A percentile compares a stretch with the other conserved stretches of the same genome.
These are phyloP conservation scores for Cercospora nicotianae DNA, from an alignment of 2,329 filamentous ascomycete species.

Conservation along the genomic window DNA sequence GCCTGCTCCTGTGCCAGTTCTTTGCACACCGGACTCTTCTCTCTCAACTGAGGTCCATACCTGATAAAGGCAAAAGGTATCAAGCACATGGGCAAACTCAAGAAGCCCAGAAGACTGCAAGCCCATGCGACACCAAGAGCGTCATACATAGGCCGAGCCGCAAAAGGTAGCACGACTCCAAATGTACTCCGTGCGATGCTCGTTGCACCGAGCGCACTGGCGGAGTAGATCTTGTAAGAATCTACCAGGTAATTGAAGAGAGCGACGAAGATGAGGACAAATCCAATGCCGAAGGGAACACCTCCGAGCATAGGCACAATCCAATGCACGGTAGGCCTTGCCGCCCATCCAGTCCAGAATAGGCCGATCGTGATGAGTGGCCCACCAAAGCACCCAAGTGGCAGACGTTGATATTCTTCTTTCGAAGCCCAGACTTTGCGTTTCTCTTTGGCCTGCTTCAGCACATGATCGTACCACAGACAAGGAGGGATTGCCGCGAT, in stretches of 20 bases:
- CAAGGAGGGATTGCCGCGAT: constrained; percentile 10
- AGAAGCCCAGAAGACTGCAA: constrained; percentile 52
- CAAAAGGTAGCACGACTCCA: constrained; percentile 54
- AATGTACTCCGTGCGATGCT: constrained; percentile 21
- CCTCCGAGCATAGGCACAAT: constrained; percentile 52
- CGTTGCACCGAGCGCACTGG: constrained; percentile 39
- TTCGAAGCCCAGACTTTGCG: constrained; percentile 53
- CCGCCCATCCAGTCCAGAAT: constrained; percentile 62
- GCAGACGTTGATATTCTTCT: constrained; percentile 67
- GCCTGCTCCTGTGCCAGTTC: constrained; percentile 55
- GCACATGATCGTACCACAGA: constrained; percentile 21
- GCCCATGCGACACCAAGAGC: constrained; percentile 70
- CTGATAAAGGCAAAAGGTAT: constrained; percentile 61
- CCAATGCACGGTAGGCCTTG: constrained; percentile 48
- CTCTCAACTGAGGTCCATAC: constrained; percentile 56
- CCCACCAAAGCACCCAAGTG: constrained; percentile 66
- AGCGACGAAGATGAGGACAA: constrained; percentile 50
- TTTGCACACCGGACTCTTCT: constrained; percentile 62
- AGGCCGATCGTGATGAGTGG: constrained; percentile 51
- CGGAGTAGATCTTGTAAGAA: constrained; percentile 48
- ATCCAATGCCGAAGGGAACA: constrained; percentile 53
- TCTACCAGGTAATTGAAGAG: constrained; percentile 51
- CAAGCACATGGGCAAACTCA: constrained; percentile 52
- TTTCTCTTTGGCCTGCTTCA: constrained; percentile 14
- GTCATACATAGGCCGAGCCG: constrained; percentile 60